phyloP scores from a whole-genome alignment of 495 filamentous ascomycete species.

The Choiromyces venosus region DNA sequence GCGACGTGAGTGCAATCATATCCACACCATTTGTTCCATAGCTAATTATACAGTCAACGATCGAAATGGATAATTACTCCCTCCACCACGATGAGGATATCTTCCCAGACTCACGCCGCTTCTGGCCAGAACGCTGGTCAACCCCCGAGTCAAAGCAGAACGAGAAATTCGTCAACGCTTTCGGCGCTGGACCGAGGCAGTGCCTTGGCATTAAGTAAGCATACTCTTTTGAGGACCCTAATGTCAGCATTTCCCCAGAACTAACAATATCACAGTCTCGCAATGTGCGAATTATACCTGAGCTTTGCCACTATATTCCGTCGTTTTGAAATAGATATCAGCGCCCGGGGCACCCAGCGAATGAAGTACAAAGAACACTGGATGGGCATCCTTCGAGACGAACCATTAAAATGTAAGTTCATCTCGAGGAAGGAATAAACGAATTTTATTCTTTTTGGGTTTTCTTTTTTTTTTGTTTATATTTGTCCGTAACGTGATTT shows the following conservation, averaged over 20 bases:
- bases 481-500: neutral
- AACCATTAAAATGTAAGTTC: slow-evolving; percentile 14
- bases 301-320: slow-evolving; percentile 12
- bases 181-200: slow-evolving; percentile 46
- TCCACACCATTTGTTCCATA: neutral
- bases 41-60: slow-evolving; percentile 8
- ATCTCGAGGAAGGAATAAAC: slow-evolving; percentile 16
- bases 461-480: slow-evolving; percentile 3
- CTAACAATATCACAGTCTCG: slow-evolving; percentile 11
- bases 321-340: slow-evolving; percentile 17
- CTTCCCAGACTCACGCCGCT: slow-evolving; percentile 45
- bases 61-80: slow-evolving; percentile 27
- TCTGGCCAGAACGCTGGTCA: slow-evolving; percentile 49
- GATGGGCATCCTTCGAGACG: slow-evolving; percentile 16
- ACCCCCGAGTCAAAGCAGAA: slow-evolving; percentile 34
- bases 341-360: neutral
- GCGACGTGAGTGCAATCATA: slow-evolving; percentile 3
- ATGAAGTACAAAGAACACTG: slow-evolving; percentile 13
- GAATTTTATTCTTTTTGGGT: neutral
- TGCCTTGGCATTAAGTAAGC: slow-evolving; percentile 48
- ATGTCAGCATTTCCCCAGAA: neutral
- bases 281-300: slow-evolving; percentile 20
- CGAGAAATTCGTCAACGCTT: slow-evolving; percentile 46
- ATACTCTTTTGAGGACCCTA: neutral
- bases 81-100: slow-evolving; percentile 47